Evolutionary conservation across 1,284 basidiomycete genomes (phyloP), one percentile per base, ranked within the genome.

Genomic region (Rugosomyces carneus): DNA sequence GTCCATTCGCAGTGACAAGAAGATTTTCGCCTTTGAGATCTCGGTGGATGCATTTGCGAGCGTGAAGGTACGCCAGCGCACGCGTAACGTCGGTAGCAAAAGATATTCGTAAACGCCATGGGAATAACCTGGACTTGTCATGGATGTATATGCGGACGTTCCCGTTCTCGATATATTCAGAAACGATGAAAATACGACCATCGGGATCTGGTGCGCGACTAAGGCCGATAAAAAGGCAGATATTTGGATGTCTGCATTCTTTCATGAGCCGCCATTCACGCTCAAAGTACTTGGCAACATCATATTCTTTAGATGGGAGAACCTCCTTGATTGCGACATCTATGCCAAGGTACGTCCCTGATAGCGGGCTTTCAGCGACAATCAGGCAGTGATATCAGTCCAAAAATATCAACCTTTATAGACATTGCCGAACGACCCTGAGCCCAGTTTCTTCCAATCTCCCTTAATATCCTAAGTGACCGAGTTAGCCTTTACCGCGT

Each of bases 1-100:
- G 81, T 21, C 93, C 89, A 60, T 98, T 97, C 31, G 84, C 72
- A 0, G 93, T 97, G 31, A 97, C 84, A 27, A 97, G 80, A n/a
- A 97, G 75, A 60, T 99, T 99, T 68, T 97, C 94, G 34, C 93
- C 93, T 65, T 99, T 99, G 54, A 98, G 76, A 65, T 99, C 95
- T 31, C 83, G 81, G 57, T 86, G 84, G 48, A 87, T 86, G 63
- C 85, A 86, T 61, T 91, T 89, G 32, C 95, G 79, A 5, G 94
- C 93, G 59, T 98, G 95, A 4, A 99, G 81, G 63, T 98, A 99
- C 2, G 94, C 93, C n/a, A 98, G 76, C 0, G 94, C 93, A 10
- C 94, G 81, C 3, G 93, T 77, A 37, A 96, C 89, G 63, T 99
- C 95, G 7, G 86, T 94, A 20, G 94, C 92, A 65, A 97, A 98